Evolutionary conservation across 176 grass and related monocot genomes (phyloP).

Genomic region (Thinopyrum elongatum): DNA sequence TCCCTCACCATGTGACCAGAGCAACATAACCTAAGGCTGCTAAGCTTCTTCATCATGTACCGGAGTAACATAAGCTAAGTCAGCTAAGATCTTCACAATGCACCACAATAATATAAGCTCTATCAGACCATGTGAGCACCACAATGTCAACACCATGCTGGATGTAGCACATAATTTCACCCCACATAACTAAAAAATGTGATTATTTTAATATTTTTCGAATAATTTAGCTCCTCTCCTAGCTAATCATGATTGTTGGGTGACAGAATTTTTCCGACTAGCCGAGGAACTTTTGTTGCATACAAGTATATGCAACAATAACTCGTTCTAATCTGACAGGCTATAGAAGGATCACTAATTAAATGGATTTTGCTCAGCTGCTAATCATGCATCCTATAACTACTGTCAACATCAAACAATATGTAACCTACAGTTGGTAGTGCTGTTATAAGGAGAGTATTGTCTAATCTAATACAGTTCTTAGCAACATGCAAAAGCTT

Average conservation of each 20-base stretch:
- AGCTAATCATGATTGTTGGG: neutral
- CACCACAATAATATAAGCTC: neutral
- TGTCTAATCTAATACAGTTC: neutral
- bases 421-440: neutral
- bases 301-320: neutral
- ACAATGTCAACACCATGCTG: neutral
- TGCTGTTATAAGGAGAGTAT: neutral
- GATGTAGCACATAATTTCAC: neutral
- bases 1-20: neutral
- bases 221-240: neutral
- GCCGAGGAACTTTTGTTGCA: neutral
- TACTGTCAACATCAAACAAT: neutral
- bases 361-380: neutral
- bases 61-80: neutral
- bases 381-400: slow-evolving; percentile 6
- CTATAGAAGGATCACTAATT: slow-evolving; percentile 1
- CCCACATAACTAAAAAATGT: neutral
- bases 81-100: neutral
- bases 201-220: neutral
- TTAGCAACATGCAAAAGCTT: neutral
- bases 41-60: neutral
- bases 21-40: neutral
- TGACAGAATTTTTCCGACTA: neutral
- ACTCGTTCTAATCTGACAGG: neutral
- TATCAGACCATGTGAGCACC: neutral